Percentiles rank a stretch among this genome's conserved stretches.
These are phyloP conservation scores for Amanita thiersii DNA, from an alignment of 768 basidiomycete species.

Conservation along the genomic window DNA sequence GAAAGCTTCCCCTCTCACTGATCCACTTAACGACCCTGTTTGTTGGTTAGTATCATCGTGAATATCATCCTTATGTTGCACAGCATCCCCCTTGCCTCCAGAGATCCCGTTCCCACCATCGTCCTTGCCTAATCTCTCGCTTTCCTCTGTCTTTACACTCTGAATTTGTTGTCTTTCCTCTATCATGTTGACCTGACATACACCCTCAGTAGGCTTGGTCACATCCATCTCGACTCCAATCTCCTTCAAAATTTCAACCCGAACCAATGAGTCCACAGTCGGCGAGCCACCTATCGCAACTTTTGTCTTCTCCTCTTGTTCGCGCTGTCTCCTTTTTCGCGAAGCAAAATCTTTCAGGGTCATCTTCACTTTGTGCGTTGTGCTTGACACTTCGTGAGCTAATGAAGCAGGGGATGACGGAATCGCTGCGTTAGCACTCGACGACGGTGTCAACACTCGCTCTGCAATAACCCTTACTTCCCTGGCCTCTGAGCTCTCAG, in stretches of 20 bases:
- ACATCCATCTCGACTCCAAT: no score
- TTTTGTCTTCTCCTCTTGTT: conserved; percentile 27
- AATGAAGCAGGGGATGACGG: conserved; percentile 9
- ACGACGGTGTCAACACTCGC: conserved; percentile 6
- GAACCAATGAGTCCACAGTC: background rate
- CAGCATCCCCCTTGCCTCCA: no score
- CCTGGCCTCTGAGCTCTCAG: background rate
- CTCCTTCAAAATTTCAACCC: background rate
- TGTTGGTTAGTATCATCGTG: no score
- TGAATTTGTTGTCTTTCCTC: no score
- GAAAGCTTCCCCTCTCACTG: no score
- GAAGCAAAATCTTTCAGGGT: conserved; percentile 51
- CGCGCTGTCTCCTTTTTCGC: conserved; percentile 45
- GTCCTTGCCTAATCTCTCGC: no score
- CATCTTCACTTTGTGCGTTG: conserved; percentile 43
- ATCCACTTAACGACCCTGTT: no score
- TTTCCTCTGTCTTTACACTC: no score
- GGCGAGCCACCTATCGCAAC: background rate
- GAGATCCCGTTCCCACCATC: no score
- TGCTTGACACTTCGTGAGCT: conserved; percentile 15
- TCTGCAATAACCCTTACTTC: background rate
- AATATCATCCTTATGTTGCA: no score
- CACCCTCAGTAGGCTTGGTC: no score
- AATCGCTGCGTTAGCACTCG: conserved; percentile 7
- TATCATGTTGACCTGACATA: no score